Evolutionary conservation across 2,329 filamentous ascomycete species (phyloP).

Genomic region (Pseudocercospora fijiensis): DNA sequence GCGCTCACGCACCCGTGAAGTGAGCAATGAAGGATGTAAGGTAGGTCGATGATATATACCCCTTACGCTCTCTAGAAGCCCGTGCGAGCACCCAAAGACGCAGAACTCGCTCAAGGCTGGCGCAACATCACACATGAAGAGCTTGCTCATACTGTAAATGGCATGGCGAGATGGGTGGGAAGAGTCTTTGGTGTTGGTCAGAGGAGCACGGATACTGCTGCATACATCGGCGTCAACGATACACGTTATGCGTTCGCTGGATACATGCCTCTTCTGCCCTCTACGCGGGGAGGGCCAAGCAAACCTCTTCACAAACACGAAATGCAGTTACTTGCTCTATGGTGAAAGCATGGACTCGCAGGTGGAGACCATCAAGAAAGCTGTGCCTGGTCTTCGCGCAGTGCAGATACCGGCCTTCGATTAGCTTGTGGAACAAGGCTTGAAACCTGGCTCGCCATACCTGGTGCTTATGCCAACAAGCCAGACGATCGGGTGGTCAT

Average conservation of each 20-base stretch:
- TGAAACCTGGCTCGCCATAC: not conserved
- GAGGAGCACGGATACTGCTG: constrained; percentile 26
- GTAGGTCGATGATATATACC: constrained; percentile 5
- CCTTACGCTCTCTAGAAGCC: not conserved
- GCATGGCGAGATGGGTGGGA: constrained; percentile 21
- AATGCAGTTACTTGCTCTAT: constrained; percentile 22
- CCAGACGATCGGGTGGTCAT: constrained; percentile 19
- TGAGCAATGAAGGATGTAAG: not conserved
- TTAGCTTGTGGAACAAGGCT: constrained; percentile 16
- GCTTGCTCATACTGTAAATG: constrained; percentile 19
- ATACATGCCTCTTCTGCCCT: constrained; percentile 26
- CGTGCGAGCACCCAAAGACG: constrained; percentile 18
- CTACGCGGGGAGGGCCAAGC: constrained; percentile 23
- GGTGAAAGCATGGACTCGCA: constrained; percentile 22
- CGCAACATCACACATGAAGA: constrained; percentile 21
- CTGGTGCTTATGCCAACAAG: constrained; percentile 11
- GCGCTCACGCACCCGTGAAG: not conserved
- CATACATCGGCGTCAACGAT: constrained; percentile 32
- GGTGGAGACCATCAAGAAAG: constrained; percentile 23
- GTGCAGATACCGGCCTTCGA: constrained; percentile 22
- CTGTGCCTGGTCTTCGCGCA: constrained; percentile 21
- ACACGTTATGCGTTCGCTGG: constrained; percentile 29
- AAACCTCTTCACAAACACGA: constrained; percentile 22
- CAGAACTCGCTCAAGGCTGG: constrained; percentile 22
- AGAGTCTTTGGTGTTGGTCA: constrained; percentile 26